Conservation (phyloP, 352 stramenopile genomes). For the Phytophthora pistaciae region DNA sequence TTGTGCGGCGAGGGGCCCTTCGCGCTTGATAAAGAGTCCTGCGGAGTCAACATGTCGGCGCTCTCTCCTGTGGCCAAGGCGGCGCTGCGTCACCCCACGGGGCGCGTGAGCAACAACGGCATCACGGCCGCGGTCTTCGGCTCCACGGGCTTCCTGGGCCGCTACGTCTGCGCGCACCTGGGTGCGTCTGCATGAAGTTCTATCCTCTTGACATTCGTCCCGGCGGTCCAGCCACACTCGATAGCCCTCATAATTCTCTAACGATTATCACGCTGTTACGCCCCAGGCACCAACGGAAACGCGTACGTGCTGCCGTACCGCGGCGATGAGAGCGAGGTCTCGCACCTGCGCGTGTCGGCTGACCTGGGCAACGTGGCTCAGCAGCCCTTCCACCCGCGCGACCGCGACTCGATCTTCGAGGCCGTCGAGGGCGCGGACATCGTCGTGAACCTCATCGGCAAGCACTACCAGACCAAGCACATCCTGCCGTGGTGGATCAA, state of each 20-base stretch:
- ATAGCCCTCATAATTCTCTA: not conserved
- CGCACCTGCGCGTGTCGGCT: conserved; percentile 95
- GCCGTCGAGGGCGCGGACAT: conserved; percentile 94
- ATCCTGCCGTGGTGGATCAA: conserved; percentile 94
- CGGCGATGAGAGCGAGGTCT: conserved; percentile 94
- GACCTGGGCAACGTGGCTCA: conserved; percentile 93
- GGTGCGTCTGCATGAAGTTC: conserved; percentile 64
- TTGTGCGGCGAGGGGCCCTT: conserved; percentile 4
- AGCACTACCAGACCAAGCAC: conserved; percentile 98
- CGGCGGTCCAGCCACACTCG: conserved; percentile 17
- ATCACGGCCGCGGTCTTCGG: conserved; percentile 97
- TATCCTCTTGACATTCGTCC: conserved; percentile 1
- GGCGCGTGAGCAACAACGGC: conserved; percentile 76
- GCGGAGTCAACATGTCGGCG: conserved; percentile 66
- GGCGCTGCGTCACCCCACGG: conserved; percentile 78
- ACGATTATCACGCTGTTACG: not conserved
- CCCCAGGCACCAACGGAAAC: conserved; percentile 73
- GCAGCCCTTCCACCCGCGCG: conserved; percentile 86
- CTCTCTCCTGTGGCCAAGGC: conserved; percentile 83
- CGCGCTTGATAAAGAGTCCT: conserved; percentile 17
- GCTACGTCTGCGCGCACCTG: conserved; percentile 95
- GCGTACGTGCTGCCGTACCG: conserved; percentile 91
- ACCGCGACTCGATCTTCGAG: conserved; percentile 94
- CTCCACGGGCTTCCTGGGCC: conserved; percentile 94
- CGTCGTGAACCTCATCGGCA: conserved; percentile 98